phyloP scores from a whole-genome alignment of 441 rosid genomes.

The Arabidopsis hybrid region DNA sequence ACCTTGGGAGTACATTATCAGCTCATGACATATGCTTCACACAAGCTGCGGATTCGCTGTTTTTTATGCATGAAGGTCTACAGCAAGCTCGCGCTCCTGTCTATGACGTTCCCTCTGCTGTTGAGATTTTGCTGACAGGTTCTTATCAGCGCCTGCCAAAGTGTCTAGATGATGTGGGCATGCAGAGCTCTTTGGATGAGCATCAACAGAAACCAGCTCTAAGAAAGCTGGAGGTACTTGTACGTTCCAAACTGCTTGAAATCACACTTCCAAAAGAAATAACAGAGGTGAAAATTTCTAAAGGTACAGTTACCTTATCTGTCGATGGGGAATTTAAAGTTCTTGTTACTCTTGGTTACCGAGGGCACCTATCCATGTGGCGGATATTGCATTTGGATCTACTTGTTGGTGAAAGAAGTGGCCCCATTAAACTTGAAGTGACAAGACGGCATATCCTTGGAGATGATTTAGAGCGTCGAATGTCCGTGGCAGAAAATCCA shows the following conservation, averaged over 20 bases:
- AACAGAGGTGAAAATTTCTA: slow-evolving; percentile 81
- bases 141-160: slow-evolving; percentile 92
- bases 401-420: slow-evolving; percentile 95
- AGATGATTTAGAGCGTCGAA: slow-evolving; percentile 97
- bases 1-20: slow-evolving; percentile 87
- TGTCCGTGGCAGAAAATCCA: slow-evolving; percentile 93
- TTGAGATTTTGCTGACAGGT: slow-evolving; percentile 89
- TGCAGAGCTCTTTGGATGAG: slow-evolving; percentile 71
- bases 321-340: slow-evolving; percentile 97
- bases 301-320: slow-evolving; percentile 83
- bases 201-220: slow-evolving; percentile 87
- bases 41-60: slow-evolving; percentile 95
- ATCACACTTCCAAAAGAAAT: slow-evolving; percentile 85
- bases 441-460: slow-evolving; percentile 84
- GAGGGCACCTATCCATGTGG: slow-evolving; percentile 96
- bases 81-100: slow-evolving; percentile 99
- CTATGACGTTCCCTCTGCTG: slow-evolving; percentile 97
- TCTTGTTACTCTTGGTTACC: slow-evolving; percentile 96
- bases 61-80: slow-evolving; percentile 97
- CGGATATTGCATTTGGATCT: slow-evolving; percentile 97
- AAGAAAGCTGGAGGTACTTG: slow-evolving; percentile 87
- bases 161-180: slow-evolving; percentile 92
- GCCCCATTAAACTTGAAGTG: slow-evolving; percentile 77
- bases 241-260: slow-evolving; percentile 91
- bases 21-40: slow-evolving; percentile 93